Evolutionary conservation across 2,329 filamentous ascomycete species (phyloP), one percentile per base, ranked within the genome.

Genomic region (Capronia coronata): DNA sequence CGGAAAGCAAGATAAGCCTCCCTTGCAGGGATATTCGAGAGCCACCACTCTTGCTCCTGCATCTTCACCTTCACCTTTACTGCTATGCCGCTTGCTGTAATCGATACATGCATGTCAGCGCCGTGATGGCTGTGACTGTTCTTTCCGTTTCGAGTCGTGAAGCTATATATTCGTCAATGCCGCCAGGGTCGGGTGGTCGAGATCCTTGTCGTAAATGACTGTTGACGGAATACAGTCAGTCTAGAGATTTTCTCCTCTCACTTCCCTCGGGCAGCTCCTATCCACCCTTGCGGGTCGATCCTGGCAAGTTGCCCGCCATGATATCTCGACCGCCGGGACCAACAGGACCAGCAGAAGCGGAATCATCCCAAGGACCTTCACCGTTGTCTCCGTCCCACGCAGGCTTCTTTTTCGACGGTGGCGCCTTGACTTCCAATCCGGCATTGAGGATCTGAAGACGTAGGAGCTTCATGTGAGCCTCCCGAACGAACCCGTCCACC

Each of bases 401-500:
- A 23, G 53, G 49, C 32, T 59, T 58, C 41, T 55, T 56, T 7
- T 25, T 41, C 5, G 38, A 22, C 2, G 49, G 43, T 3, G 64
- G 52, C 10, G 55, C 66, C 56, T 73, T 77, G 21, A 90, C 75
- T 57, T 94, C 87, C 22, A 96, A 72, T 6, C 87, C 85, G 0
- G 87, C 84, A 22, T 83, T 78, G 3, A 83, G 67, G 52, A 94
- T 78, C 58, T 85, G 88, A 62, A 95, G 82, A 40, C 85, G 80
- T 45, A 90, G 75, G 45, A 97, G 74, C 37, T 87, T 81, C 58
- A 94, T 76, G 45, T 86, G 76, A 4, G 90, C 80, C 54, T 87
- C 84, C 43, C 79, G 77, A 62, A 90, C 83, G 61, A 93, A 93
- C 22, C 78, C 75, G 47, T 78, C 77, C 2, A 88, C 80, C 50